A percentile compares a stretch with the other conserved stretches of the same genome.
Conservation (phyloP, 2,329 filamentous ascomycete genomes). For the Neofusicoccum parvum region DNA sequence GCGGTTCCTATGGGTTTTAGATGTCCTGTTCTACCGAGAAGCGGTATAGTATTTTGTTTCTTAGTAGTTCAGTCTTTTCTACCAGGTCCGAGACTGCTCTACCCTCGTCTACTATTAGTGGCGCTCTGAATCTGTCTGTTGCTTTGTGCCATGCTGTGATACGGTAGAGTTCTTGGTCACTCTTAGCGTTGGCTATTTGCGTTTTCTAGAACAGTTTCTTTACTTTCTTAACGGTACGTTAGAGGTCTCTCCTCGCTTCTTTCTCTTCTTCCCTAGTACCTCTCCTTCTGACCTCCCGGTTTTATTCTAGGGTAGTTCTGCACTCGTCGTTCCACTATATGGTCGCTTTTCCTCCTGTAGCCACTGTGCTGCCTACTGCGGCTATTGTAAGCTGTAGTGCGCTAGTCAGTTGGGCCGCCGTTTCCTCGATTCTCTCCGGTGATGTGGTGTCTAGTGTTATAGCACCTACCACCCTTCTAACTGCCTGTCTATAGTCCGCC, state of each 20-base stretch:
- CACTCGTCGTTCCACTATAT: background rate
- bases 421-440: too few species aligned
- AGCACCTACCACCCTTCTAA: too few species aligned
- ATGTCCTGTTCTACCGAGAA: background rate
- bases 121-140: background rate
- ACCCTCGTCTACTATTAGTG: background rate
- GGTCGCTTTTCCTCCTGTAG: background rate
- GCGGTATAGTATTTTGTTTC: background rate
- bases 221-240: background rate
- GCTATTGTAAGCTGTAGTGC: background rate
- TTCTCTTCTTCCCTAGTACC: background rate
- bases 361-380: background rate
- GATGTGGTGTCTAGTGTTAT: too few species aligned
- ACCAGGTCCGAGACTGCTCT: background rate
- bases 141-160: background rate
- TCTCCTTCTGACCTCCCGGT: background rate
- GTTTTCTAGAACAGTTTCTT: background rate
- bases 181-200: background rate
- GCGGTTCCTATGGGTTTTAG: background rate
- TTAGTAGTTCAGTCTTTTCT: background rate
- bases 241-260: too few species aligned
- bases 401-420: too few species aligned
- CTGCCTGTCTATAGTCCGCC: too few species aligned
- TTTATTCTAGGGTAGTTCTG: background rate
- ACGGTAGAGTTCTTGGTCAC: background rate